Evolutionary conservation across 2,329 filamentous ascomycete species (phyloP), one percentile per base, ranked within the genome.

Genomic region (Colletotrichum camelliae): DNA sequence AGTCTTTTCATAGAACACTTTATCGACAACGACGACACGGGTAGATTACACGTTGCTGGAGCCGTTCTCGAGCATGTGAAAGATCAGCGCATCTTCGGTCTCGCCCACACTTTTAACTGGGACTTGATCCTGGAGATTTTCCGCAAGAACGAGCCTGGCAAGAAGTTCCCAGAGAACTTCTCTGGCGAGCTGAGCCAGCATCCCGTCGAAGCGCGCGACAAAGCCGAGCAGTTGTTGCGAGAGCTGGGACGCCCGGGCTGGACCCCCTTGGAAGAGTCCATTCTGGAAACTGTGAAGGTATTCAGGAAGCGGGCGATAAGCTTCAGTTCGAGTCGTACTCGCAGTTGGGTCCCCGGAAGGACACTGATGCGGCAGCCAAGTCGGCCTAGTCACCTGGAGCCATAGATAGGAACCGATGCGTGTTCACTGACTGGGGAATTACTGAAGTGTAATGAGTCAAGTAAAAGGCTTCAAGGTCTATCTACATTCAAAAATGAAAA

Each of bases 1-100:
- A 9, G 18, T 33, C 24, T 12, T 21, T 21, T 2, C 35, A 5
- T 21, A 90, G 86, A 83, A 80, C 83, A 86, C 80, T 86, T 81
- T 78, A 82, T 89, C 35, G 83, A 89, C 77, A 85, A 89, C 0
- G 82, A 87, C 12, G 90, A 92, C 70, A 79, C 79, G 4, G 90
- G 89, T 0, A 82, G 86, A 1, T 80, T 93, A 1, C 90, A 92
- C 57, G 83, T 91, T 7, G 87, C 88, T 4, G 90, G 87, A 0
- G 81, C 89, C 9, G 83, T 91, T 0, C 83, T 89, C 33, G 82
- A 84, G 0, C 82, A 84, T 1, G 84, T 91, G 0, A 75, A 81
- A 3, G 84, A 85, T 0, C 86, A 92, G 77, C 86, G 91, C 2
- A 80, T 93, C 15, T 90, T 91, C 79, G 90, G 83, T 3, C 90